A percentile compares a stretch with the other conserved stretches of the same genome.
These are phyloP conservation scores for Coemansia sp. DNA, from an alignment of 192 early-diverging fungal species.

Conservation along the genomic window DNA sequence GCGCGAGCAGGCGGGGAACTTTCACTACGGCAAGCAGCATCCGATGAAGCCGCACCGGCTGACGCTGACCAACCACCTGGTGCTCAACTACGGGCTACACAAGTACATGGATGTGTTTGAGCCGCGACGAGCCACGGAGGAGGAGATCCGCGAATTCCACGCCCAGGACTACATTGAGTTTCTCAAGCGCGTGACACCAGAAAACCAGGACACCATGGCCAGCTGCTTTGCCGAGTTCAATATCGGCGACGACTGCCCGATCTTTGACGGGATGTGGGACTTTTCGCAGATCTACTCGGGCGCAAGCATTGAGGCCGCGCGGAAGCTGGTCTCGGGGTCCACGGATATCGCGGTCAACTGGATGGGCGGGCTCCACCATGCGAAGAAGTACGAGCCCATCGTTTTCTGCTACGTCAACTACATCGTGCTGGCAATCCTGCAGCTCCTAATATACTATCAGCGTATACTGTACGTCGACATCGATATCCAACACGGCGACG, in stretches of 20 bases:
- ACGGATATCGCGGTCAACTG: conserved; percentile 93
- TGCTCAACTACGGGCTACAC: conserved; percentile 89
- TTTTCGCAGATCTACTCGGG: conserved; percentile 92
- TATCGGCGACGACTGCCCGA: conserved; percentile 96
- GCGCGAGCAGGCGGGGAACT: conserved; percentile 76
- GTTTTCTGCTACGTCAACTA: conserved; percentile 97
- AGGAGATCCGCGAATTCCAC: conserved; percentile 94
- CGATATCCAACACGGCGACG: conserved; percentile 92
- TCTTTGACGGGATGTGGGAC: conserved; percentile 97
- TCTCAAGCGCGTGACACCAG: conserved; percentile 79
- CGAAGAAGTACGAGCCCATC: conserved; percentile 80
- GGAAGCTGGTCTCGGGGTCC: conserved; percentile 74
- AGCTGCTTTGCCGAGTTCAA: conserved; percentile 74
- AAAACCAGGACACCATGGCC: conserved; percentile 61
- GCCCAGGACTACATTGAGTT: conserved; percentile 96
- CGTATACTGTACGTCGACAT: conserved; percentile 95
- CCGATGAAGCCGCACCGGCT: conserved; percentile 93
- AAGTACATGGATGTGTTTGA: conserved; percentile 86
- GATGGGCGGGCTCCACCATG: conserved; percentile 87
- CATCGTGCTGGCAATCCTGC: conserved; percentile 82
- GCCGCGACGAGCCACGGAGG: conserved; percentile 80
- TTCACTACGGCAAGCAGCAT: conserved; percentile 75
- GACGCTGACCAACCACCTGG: conserved; percentile 90
- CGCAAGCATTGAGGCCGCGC: conserved; percentile 88
- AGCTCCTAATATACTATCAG: conserved; percentile 70